Conservation (phyloP, 1,139 yeast species). For the Hansenula sp. region DNA sequence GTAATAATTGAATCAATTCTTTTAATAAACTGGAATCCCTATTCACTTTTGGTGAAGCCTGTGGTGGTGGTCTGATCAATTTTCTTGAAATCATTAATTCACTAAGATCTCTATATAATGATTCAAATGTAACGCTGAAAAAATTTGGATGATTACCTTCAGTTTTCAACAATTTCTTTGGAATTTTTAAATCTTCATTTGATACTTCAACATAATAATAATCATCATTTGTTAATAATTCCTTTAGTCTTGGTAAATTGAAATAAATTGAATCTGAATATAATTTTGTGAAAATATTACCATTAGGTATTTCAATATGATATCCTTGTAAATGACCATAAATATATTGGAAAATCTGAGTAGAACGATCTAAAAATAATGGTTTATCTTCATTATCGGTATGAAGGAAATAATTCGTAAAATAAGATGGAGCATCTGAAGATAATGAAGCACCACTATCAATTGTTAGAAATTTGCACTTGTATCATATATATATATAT, state of each 20-base stretch:
- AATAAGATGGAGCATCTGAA: conserved; percentile 62
- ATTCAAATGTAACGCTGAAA: conserved; percentile 59
- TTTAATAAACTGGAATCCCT: conserved; percentile 56
- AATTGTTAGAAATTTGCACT: conserved; percentile 5
- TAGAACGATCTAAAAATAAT: conserved; percentile 76
- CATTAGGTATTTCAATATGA: conserved; percentile 53
- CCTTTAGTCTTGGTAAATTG: conserved; percentile 54
- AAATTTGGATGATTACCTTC: conserved; percentile 77
- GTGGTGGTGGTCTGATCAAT: conserved; percentile 70
- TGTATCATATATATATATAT: too few relatives aligned
- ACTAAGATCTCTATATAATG: conserved; percentile 45
- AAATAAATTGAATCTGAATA: conserved; percentile 76
- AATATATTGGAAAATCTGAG: conserved; percentile 62
- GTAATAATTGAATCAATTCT: conserved; percentile 54
- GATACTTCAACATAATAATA: conserved; percentile 60
- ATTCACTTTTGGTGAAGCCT: conserved; percentile 50
- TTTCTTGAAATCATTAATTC: conserved; percentile 32
- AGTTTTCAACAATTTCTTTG: conserved; percentile 45
- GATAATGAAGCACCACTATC: conserved; percentile 79
- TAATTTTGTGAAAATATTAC: conserved; percentile 56
- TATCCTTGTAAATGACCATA: conserved; percentile 78
- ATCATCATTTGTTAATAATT: conserved; percentile 48
- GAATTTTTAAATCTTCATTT: conserved; percentile 52
- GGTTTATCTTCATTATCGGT: conserved; percentile 33
- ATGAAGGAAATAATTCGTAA: conserved; percentile 39